Conservation (phyloP, 1,284 basidiomycete species). For the Nidula niveotomentosa region DNA sequence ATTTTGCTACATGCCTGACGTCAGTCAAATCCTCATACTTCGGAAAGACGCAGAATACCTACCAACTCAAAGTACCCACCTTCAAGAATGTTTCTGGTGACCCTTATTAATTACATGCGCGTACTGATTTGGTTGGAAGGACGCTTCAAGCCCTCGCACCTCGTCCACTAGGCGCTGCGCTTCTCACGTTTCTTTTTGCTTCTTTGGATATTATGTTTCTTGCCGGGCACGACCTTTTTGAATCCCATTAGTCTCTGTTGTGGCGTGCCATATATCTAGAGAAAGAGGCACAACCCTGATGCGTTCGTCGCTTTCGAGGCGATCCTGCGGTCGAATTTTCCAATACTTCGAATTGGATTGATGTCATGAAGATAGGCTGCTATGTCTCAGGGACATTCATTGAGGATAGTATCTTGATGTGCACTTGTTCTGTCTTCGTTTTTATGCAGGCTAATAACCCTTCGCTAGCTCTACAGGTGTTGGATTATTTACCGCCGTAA, state of each 20-base stretch:
- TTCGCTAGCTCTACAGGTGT: constrained; percentile 21
- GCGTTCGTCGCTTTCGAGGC: constrained; percentile 29
- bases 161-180: constrained; percentile 29
- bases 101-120: constrained; percentile 30
- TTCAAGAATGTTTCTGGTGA: constrained; percentile 34
- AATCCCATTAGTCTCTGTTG: too few relatives aligned
- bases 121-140: constrained; percentile 30
- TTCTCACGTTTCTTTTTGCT: too few relatives aligned
- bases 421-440: too few relatives aligned
- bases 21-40: too few relatives aligned
- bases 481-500: constrained; percentile 6
- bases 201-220: too few relatives aligned
- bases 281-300: constrained; percentile 34
- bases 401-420: constrained; percentile 35
- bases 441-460: background rate
- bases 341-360: constrained; percentile 31
- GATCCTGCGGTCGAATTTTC: constrained; percentile 28
- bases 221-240: too few relatives aligned
- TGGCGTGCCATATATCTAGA: too few relatives aligned
- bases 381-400: constrained; percentile 36
- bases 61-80: background rate
- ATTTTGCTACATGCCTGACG: background rate
- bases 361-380: constrained; percentile 33
- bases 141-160: constrained; percentile 19
- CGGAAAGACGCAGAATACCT: background rate